Evolutionary conservation across 371 early-diverging fungal species (phyloP), one percentile per base, ranked within the genome.

Genomic region (Mortierella sp.): DNA sequence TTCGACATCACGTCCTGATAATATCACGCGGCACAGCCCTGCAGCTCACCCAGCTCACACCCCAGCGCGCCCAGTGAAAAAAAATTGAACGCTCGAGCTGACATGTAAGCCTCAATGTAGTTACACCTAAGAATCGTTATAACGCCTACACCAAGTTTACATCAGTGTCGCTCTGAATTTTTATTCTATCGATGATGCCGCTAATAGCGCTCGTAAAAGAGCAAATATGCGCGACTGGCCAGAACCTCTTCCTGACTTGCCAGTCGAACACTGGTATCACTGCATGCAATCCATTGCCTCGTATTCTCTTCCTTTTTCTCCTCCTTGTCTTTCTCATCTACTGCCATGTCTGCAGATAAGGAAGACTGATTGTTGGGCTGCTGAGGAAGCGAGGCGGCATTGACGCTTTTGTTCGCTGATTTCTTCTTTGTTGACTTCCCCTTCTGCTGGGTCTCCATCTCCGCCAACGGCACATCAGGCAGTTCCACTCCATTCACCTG

Each of bases 171-270:
- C n/a, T n/a, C n/a, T n/a, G n/a, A n/a, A n/a, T n/a, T n/a, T n/a
- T n/a, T n/a, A n/a, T n/a, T n/a, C n/a, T n/a, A n/a, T n/a, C n/a
- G n/a, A n/a, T n/a, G n/a, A n/a, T n/a, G n/a, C n/a, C 5, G 39
- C 5, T 72, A 80, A 64, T 60, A 72, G 44, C 79, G 80, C 75
- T 76, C 70, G 32, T 55, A 81, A 66, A 60, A 76, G 11, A 64
- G 54, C 12, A 78, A 59, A 43, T 72, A 63, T 4, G 66, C 64
- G 17, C 57, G 60, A 52, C 70, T 70, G 14, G 52, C 60, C 15
- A 71, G 50, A 24, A 66, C 62, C 28, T 72, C 68, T 26, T 72
- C 63, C 31, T 60, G 37, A 12, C 56, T 57, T 19, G 73, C 61
- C 43, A 46, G 23, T 28, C 73, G 66, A 7, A 72, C 73, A 46